Base-by-base conservation (phyloP, 306 rosid genomes). In the Dryas drummondii region DNA sequence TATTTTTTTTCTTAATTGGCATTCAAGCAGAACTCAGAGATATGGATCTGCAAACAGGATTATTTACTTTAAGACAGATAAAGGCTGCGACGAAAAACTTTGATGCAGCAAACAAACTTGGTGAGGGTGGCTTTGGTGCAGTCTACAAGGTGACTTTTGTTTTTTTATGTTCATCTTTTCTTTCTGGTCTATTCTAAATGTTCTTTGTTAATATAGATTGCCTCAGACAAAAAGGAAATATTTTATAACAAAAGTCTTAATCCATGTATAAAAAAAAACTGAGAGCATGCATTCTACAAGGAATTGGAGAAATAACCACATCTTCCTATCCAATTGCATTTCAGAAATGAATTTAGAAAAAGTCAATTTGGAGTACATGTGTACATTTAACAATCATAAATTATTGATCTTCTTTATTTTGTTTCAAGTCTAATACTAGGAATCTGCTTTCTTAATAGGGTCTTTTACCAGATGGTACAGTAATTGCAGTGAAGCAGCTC, bases 51-150 rank as follows among this genome's bases (percentile, higher is more conserved):
- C 96, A 88, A 79, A 94, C 90, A 5, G 98, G 96, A 79, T 54
- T 90, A 76, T 94, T 91, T 74, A 87, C 96, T 27, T 78, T 94
- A 70, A 78, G 86, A 71, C 98, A 94, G 82, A 91, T 94, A 50
- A 94, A 87, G 88, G 82, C 85, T 64, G 96, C 97, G 45, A 94
- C 98, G 5, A 74, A 82, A 74, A 90, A 91, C 88, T 94, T 94
- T 11, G 93, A 91, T 79, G 86, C 84, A 14, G 80, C 77, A 58
- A 79, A 90, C 80, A 94, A 94, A 86, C 81, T 94, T 61, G 98
- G 98, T 1, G 98, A 94, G 84, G 98, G 98, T 8, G 98, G 98
- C 50, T 94, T 94, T 72, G 97, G 98, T 76, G 76, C 90, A 55
- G 98, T 94, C 61, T 94, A 86, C 90, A 90, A 91, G 93, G 98